These are phyloP conservation scores for Tripterygium wilfordii DNA, from an alignment of 177 flowering plant species.

Conservation along the genomic window DNA sequence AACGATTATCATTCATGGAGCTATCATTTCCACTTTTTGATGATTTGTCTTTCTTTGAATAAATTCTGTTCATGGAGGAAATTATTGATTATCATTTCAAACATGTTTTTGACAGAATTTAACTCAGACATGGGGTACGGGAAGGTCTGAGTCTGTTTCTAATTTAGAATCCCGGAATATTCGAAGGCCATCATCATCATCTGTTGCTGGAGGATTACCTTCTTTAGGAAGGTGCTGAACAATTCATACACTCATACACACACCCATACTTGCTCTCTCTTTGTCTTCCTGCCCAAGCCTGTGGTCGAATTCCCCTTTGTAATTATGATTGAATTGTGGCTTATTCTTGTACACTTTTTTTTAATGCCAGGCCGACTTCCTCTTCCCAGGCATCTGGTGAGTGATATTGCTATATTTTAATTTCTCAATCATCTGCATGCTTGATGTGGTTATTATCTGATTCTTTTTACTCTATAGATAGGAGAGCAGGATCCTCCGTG, in stretches of 20 bases:
- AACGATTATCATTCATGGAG: no score
- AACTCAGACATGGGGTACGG: slow-evolving; percentile 62
- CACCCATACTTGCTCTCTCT: not conserved
- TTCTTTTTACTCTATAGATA: slow-evolving; percentile 35
- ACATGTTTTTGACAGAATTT: slow-evolving; percentile 59
- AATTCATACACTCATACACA: not conserved
- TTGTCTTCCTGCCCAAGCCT: not conserved
- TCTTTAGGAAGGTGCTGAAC: slow-evolving; percentile 72
- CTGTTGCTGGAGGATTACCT: slow-evolving; percentile 91
- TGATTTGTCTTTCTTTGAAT: no score
- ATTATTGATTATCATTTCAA: no score
- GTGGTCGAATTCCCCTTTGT: not conserved
- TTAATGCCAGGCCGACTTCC: slow-evolving; percentile 51
- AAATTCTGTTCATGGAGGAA: no score
- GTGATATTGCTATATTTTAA: slow-evolving; percentile 13
- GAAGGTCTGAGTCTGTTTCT: slow-evolving; percentile 63
- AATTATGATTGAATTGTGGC: not conserved
- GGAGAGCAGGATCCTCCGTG: slow-evolving; percentile 70
- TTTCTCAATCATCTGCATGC: not conserved
- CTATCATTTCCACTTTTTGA: no score
- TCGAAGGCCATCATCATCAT: slow-evolving; percentile 75
- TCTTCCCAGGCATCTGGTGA: slow-evolving; percentile 81
- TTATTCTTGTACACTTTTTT: not conserved
- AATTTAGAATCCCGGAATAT: slow-evolving; percentile 55
- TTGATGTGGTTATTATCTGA: slow-evolving; percentile 11